Percentiles rank a stretch among this genome's conserved stretches.
phyloP scores from a whole-genome alignment of 2,329 filamentous ascomycete genomes.

The Botrytis elliptica region DNA sequence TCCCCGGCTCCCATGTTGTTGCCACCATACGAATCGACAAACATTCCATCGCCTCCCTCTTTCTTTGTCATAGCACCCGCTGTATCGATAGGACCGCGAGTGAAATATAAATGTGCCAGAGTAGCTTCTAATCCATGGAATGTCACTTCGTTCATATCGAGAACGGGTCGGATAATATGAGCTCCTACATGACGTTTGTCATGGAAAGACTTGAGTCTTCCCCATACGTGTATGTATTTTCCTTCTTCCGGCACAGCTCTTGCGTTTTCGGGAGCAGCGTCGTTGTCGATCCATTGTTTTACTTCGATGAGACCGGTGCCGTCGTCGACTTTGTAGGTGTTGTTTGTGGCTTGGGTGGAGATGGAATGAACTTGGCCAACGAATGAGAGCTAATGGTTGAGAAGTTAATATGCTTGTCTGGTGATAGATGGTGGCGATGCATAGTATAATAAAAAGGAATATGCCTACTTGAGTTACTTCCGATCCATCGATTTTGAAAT shows the following conservation, averaged over 20 bases:
- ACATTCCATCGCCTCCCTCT: constrained; percentile 39
- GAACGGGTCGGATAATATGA: constrained; percentile 75
- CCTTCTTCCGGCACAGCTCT: constrained; percentile 62
- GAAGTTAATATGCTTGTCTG: constrained; percentile 12
- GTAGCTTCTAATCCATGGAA: constrained; percentile 91
- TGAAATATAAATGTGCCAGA: constrained; percentile 82
- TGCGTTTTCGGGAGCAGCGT: constrained; percentile 44
- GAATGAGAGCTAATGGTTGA: constrained; percentile 64
- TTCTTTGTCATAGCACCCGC: constrained; percentile 39
- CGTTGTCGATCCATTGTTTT: constrained; percentile 71
- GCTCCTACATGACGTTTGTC: constrained; percentile 80
- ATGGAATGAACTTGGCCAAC: constrained; percentile 89
- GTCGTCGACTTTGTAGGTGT: constrained; percentile 91
- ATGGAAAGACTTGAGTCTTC: constrained; percentile 79
- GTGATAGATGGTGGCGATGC: neutral
- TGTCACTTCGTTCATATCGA: constrained; percentile 87
- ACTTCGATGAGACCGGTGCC: constrained; percentile 91
- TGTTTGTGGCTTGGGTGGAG: constrained; percentile 82
- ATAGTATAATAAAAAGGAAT: neutral
- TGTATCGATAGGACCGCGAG: constrained; percentile 58
- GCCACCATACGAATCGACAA: constrained; percentile 41
- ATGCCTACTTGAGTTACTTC: constrained; percentile 59
- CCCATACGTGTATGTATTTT: constrained; percentile 82
- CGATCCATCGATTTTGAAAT: constrained; percentile 79
- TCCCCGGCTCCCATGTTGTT: constrained; percentile 33